These are phyloP conservation scores for Penicillium sp. DNA, from an alignment of 2,329 filamentous ascomycete species.

Conservation along the genomic window DNA sequence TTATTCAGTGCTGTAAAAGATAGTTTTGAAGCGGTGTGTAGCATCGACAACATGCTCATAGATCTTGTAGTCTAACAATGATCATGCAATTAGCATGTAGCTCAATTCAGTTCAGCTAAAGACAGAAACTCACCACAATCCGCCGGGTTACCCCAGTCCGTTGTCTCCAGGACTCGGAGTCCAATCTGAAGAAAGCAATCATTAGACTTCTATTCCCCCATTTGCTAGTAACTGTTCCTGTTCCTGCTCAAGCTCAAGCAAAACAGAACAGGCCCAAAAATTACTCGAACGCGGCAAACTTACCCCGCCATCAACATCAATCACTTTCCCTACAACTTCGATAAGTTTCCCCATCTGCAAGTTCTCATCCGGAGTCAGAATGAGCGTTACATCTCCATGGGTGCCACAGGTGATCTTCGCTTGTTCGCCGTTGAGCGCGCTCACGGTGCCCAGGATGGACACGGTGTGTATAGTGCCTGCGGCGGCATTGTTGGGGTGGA, in stretches of 20 bases:
- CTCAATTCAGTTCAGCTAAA: not conserved
- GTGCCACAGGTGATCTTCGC: slow-evolving; percentile 73
- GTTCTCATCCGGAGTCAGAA: slow-evolving; percentile 62
- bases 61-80: slow-evolving; percentile 66
- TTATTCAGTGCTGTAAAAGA: slow-evolving; percentile 66
- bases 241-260: not conserved
- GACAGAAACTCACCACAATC: slow-evolving; percentile 37
- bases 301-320: slow-evolving; percentile 43
- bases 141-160: slow-evolving; percentile 44
- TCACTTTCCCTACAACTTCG: slow-evolving; percentile 49
- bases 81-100: not conserved
- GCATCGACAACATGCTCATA: slow-evolving; percentile 79
- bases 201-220: slow-evolving; percentile 6
- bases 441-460: slow-evolving; percentile 81
- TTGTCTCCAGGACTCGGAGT: slow-evolving; percentile 41
- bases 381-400: slow-evolving; percentile 69
- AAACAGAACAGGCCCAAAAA: not conserved
- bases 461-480: slow-evolving; percentile 61
- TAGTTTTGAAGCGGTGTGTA: slow-evolving; percentile 75
- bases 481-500: slow-evolving; percentile 54
- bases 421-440: slow-evolving; percentile 74
- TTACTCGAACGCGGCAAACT: slow-evolving; percentile 5
- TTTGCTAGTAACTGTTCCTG: not conserved
- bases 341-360: slow-evolving; percentile 46
- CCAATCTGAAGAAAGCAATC: slow-evolving; percentile 23